Evolutionary conservation across 345 rosid genomes (phyloP), one percentile per base, ranked within the genome.

Genomic region (Citropsis articulata): DNA sequence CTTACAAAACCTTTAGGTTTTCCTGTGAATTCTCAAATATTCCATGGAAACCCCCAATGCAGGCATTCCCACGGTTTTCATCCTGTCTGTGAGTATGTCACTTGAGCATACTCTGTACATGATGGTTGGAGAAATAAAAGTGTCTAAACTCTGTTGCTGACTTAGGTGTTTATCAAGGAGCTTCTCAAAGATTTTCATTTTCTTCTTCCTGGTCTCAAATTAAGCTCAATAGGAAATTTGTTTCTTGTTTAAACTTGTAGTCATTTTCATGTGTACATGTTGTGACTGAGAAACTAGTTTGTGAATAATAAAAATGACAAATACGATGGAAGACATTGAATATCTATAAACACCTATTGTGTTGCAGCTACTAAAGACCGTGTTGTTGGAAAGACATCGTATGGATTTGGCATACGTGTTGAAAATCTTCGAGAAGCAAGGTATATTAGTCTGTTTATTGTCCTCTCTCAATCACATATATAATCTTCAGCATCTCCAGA

Each of bases 351-450:
- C 45, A 19, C 22, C 36, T 56, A 38, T 82, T 62, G 38, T 75
- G 55, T 62, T 91, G 86, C 90, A 92, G 99, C 94, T 75, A 92
- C 89, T 7, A 88, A 90, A 75, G 88, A 93, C 81, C 90, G 86
- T 61, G 38, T 72, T 22, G 81, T 82, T 60, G 86, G 97, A 78
- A 76, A 85, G 60, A 81, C 82, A 67, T 73, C 80, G 48, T 88
- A 65, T 79, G 99, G 98, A 36, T 92, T 92, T 24, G 99, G 99
- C 81, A 80, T 95, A 68, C 90, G 91, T 7, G 86, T 93, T 3
- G 99, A 95, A 79, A 90, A 88, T 86, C 57, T 93, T 69, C 82
- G 93, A 81, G 98, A 91, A 84, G 98, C 97, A 72, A 93, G 98
- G 99, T 93, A 79, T 28, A 30, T 73, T 25, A 25, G 19, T 73